A percentile compares a stretch with the other conserved stretches of the same genome.
Conservation (phyloP, 176 grass and related monocot genomes). For the Thalia dealbata region DNA sequence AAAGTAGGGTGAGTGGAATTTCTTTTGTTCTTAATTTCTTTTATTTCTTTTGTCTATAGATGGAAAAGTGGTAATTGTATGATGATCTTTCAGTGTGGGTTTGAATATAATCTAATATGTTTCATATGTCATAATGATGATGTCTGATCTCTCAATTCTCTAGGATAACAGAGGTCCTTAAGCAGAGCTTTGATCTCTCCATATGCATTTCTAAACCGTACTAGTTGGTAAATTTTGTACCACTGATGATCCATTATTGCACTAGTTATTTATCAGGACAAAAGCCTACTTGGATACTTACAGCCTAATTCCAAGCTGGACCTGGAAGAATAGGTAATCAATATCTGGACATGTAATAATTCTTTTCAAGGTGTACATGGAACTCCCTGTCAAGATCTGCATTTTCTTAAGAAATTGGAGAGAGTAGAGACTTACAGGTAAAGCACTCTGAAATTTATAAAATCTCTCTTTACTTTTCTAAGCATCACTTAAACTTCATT, state of each 20-base stretch:
- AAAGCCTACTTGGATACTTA: background rate
- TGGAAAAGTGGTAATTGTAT: constrained; percentile 11
- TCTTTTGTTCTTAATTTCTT: constrained; percentile 9
- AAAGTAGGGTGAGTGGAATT: constrained; percentile 2
- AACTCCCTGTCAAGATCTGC: background rate
- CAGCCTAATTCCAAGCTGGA: background rate
- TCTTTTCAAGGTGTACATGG: constrained; percentile 2
- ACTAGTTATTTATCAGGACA: background rate
- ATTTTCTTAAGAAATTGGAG: no score
- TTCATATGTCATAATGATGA: background rate
- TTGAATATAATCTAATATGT: constrained; percentile 12
- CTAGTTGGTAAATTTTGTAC: background rate
- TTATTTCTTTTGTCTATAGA: constrained; percentile 13
- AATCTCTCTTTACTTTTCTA: no score
- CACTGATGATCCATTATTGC: background rate
- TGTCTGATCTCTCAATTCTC: background rate
- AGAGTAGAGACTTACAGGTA: no score
- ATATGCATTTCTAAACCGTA: background rate
- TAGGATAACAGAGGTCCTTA: background rate
- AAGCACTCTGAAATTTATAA: no score
- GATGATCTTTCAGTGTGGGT: constrained; percentile 1
- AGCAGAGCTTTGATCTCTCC: background rate
- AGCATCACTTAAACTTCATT: no score
- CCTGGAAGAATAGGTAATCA: background rate
- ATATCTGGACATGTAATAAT: background rate